Conservation (phyloP, 768 basidiomycete genomes). For the Rhizopogon sp. region DNA sequence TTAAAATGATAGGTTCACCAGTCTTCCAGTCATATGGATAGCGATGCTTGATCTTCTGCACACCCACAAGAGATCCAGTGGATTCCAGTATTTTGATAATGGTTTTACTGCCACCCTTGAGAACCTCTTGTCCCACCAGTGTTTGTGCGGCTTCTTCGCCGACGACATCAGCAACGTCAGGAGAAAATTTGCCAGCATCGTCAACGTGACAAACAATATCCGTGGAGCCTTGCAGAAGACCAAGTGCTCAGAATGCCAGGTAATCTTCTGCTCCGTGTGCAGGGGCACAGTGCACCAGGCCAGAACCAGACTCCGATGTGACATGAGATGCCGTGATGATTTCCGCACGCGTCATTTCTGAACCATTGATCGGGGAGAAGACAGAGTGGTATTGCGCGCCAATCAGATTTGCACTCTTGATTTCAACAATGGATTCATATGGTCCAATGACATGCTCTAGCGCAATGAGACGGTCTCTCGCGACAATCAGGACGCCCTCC, state of each 20-base stretch:
- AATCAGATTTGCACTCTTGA: constrained; percentile 45
- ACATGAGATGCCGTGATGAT: constrained; percentile 76
- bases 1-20: constrained; percentile 84
- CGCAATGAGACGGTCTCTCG: constrained; percentile 43
- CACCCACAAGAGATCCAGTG: constrained; percentile 51
- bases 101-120: constrained; percentile 64
- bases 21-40: constrained; percentile 99
- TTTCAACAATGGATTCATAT: constrained; percentile 11
- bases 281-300: constrained; percentile 92
- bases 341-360: constrained; percentile 17
- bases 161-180: constrained; percentile 51
- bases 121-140: constrained; percentile 67
- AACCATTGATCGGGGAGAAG: constrained; percentile 37
- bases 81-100: constrained; percentile 58
- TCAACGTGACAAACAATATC: constrained; percentile 81
- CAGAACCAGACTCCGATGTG: constrained; percentile 84
- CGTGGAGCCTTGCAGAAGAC: constrained; percentile 34
- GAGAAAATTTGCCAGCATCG: constrained; percentile 64
- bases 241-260: constrained; percentile 57
- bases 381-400: constrained; percentile 56
- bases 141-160: constrained; percentile 38
- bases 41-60: constrained; percentile 73
- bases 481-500: constrained; percentile 39
- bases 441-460: constrained; percentile 21
- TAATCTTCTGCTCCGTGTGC: constrained; percentile 96